A percentile compares a stretch with the other conserved stretches of the same genome.
Evolutionary conservation across 441 rosid species (phyloP).

Genomic region (Isatis lusitanica): DNA sequence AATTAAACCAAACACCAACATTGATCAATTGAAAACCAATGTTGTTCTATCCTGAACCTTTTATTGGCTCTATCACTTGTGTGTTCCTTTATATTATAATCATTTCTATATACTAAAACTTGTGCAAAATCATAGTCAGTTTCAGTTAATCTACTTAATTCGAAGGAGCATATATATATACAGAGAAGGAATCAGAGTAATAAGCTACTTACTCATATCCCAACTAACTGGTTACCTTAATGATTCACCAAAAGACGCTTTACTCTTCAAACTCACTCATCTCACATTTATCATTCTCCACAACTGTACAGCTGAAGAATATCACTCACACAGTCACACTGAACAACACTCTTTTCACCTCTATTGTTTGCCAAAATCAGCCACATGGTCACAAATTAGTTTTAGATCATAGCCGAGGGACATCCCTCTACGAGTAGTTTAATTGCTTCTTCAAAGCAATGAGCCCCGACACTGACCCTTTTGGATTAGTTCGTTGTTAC

Average conservation of each 20-base stretch:
- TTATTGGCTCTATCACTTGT: neutral
- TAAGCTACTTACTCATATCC: slow-evolving; percentile 10
- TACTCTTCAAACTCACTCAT: slow-evolving; percentile 31
- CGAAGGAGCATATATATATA: neutral
- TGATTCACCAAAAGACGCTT: slow-evolving; percentile 1
- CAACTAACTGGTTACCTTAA: slow-evolving; percentile 15
- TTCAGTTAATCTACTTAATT: neutral
- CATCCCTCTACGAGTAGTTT: neutral
- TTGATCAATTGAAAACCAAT: neutral
- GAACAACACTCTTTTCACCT: slow-evolving; percentile 17
- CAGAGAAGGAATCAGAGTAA: slow-evolving; percentile 15
- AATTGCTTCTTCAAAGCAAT: slow-evolving; percentile 13
- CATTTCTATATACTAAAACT: neutral
- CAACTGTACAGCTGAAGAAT: slow-evolving; percentile 34
- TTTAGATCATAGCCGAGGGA: neutral
- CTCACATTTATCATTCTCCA: slow-evolving; percentile 24
- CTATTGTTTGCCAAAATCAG: slow-evolving; percentile 14
- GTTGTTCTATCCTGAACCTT: neutral
- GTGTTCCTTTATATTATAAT: neutral
- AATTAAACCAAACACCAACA: too few species aligned
- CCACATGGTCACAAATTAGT: slow-evolving; percentile 1
- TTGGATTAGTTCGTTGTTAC: slow-evolving; percentile 10
- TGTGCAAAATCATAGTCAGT: neutral
- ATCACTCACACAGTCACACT: slow-evolving; percentile 28
- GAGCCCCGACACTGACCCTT: neutral